Percentiles rank a stretch among this genome's conserved stretches.
Evolutionary conservation across 2,329 filamentous ascomycete genomes (phyloP).

Genomic region (Fusarium nisikadoi): DNA sequence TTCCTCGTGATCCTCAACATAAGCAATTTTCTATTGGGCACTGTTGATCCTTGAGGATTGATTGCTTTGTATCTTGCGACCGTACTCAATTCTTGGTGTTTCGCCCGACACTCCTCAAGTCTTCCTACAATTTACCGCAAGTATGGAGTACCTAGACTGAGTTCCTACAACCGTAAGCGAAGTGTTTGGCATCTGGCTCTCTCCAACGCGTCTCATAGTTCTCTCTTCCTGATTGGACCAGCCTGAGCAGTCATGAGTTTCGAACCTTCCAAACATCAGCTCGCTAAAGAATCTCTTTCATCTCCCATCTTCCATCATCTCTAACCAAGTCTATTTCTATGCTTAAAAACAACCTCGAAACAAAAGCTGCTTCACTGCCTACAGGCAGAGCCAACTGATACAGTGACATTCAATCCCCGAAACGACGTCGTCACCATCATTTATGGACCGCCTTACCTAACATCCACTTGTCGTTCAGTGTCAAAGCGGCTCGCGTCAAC

Average conservation of each 20-base stretch:
- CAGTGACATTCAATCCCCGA: background rate
- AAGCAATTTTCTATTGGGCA: background rate
- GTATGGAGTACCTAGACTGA: background rate
- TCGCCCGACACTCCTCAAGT: background rate
- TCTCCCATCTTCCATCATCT: background rate
- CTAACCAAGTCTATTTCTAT: background rate
- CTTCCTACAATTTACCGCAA: background rate
- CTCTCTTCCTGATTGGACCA: background rate
- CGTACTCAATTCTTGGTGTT: background rate
- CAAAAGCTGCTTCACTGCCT: background rate
- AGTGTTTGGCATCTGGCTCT: background rate
- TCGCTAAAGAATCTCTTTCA: background rate
- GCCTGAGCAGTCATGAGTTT: background rate
- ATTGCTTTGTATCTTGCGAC: background rate
- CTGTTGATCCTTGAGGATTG: background rate
- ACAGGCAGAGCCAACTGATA: background rate
- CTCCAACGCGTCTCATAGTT: background rate
- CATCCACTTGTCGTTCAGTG: background rate
- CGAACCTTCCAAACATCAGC: background rate
- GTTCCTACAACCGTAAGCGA: background rate
- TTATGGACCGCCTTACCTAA: constrained; percentile 12
- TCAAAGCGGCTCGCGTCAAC: background rate
- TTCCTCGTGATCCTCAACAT: constrained; percentile 6
- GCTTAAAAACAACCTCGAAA: background rate
- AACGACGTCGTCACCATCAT: constrained; percentile 3